Percentiles rank a stretch among this genome's conserved stretches.
phyloP scores from a whole-genome alignment of 768 basidiomycete species.

The Rhizopogon vesiculosus region DNA sequence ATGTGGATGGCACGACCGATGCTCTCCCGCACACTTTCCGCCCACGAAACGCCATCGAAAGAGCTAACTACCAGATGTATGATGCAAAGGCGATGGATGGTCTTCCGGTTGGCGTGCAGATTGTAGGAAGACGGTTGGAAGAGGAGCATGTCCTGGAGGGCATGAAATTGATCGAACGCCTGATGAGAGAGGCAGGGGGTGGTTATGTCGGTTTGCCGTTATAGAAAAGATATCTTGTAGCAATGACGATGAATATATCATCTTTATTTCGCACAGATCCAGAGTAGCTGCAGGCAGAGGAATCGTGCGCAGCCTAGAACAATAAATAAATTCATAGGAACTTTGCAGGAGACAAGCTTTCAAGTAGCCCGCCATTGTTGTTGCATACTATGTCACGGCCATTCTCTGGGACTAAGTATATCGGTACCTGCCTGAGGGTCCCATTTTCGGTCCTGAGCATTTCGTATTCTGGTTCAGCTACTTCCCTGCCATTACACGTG shows the following conservation, averaged over 20 bases:
- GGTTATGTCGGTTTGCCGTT: conserved; percentile 21
- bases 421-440: conserved; percentile 72
- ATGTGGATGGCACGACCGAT: conserved; percentile 31
- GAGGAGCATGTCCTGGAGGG: conserved; percentile 46
- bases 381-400: conserved; percentile 70
- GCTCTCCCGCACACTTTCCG: conserved; percentile 17
- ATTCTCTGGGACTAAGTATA: conserved; percentile 56
- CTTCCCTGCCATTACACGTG: conserved; percentile 75
- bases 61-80: conserved; percentile 37
- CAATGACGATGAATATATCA: background rate
- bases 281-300: too few species aligned
- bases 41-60: conserved; percentile 32
- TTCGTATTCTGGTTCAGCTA: conserved; percentile 90
- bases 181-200: conserved; percentile 18
- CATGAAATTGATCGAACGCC: conserved; percentile 35
- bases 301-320: too few species aligned
- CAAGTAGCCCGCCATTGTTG: conserved; percentile 49
- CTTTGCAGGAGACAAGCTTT: conserved; percentile 55
- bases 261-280: background rate
- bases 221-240: background rate
- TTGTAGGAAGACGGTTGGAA: conserved; percentile 37
- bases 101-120: conserved; percentile 40
- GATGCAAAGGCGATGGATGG: conserved; percentile 38
- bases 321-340: too few species aligned
- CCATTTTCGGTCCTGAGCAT: conserved; percentile 71